phyloP scores from a whole-genome alignment of 2,329 filamentous ascomycete genomes.

The Pseudocercospora fijiensis region DNA sequence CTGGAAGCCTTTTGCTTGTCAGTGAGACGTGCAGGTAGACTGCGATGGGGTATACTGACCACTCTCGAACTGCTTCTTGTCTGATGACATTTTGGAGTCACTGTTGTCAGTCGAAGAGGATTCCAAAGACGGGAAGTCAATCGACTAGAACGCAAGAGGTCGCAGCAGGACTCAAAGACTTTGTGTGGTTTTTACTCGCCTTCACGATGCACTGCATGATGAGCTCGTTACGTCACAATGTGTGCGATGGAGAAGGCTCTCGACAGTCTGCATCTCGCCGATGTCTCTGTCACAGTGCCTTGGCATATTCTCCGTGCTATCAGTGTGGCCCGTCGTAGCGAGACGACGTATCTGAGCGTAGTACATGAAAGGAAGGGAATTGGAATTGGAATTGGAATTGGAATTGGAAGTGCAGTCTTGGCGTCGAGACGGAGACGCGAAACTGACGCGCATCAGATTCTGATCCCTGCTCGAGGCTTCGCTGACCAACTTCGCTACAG shows the following conservation, averaged over 20 bases:
- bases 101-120: not conserved
- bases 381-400: no score
- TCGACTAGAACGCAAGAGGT: not conserved
- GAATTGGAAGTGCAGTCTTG: not conserved
- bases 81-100: conserved; percentile 29
- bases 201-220: conserved; percentile 1
- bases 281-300: not conserved
- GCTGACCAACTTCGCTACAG: not conserved
- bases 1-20: conserved; percentile 17
- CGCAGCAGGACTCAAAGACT: not conserved
- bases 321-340: not conserved
- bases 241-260: not conserved
- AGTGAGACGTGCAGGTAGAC: not conserved
- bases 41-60: conserved; percentile 11
- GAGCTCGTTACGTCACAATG: not conserved
- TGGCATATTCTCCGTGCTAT: not conserved
- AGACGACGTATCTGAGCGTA: not conserved
- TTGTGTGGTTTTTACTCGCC: not conserved
- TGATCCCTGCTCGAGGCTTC: not conserved
- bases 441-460: not conserved
- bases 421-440: not conserved
- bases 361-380: not conserved
- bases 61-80: conserved; percentile 33
- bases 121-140: not conserved
- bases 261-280: not conserved